Base-by-base conservation (phyloP, 1,284 basidiomycete genomes). In the Mycosarcoma maydis region DNA sequence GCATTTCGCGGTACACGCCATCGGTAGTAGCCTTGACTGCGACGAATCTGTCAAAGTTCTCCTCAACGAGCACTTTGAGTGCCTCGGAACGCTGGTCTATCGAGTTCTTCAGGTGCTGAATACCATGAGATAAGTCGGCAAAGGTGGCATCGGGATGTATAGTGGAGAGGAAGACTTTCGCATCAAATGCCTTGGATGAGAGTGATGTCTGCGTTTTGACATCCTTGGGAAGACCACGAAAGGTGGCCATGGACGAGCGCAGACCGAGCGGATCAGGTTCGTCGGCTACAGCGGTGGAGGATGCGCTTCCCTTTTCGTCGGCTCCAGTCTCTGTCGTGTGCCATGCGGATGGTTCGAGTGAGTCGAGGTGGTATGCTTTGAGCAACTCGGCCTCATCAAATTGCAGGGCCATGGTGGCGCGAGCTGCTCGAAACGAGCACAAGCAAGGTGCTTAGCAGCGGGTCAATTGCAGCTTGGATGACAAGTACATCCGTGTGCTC, bases 1-100 rank as follows among this genome's bases (percentile, higher is more conserved):
- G 61, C 95, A 99, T 98, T 82, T 98, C 83, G 32, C 90, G 86
- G 80, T 94, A 91, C 3, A 98, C 85, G 9, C 94, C 92, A 83
- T 97, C 95, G 10, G 92, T 95, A 11, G 92, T 92, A 14, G 92
- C 92, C 80, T 99, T 99, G 62, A 99, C 95, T 4, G 92, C 91
- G 11, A 98, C 95, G 78, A 98, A 98, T 22, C 93, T 87, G 84
- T 98, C 94, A 84, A 98, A 98, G 83, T 98, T 97, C 77, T 97
- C 92, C 83, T 98, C 93, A 20, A 99, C 96, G 37, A 99, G 86
- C 22, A 96, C 89, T 46, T 94, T 87, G 60, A 98, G 90, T 22
- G 94, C 95, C 75, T 95, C 92, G 2, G 92, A 94, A 29, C 94
- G 58, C 55, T 79, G 76, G 34, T 71, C 73, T 47, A 81, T 80